phyloP scores from a whole-genome alignment of 2,329 filamentous ascomycete genomes.

The Colletotrichum eleusines region DNA sequence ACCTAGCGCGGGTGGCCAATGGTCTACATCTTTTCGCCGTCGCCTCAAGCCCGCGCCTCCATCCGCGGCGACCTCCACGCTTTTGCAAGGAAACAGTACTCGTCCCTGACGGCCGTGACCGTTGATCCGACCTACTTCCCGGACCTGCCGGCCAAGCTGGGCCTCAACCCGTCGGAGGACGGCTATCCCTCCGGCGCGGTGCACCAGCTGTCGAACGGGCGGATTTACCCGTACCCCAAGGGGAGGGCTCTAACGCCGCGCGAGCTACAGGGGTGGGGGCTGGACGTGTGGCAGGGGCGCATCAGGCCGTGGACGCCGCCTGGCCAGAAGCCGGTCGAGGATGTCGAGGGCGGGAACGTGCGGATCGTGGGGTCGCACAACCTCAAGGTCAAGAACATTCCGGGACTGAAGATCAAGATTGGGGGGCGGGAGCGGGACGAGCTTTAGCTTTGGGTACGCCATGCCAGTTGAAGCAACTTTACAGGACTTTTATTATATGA shows the following conservation, averaged over 20 bases:
- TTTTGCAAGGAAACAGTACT: conserved; percentile 51
- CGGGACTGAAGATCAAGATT: conserved; percentile 46
- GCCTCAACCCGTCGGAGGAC: conserved; percentile 45
- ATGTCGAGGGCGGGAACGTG: conserved; percentile 43
- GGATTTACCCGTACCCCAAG: conserved; percentile 53
- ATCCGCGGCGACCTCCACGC: conserved; percentile 47
- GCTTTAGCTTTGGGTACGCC: conserved; percentile 39
- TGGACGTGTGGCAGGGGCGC: conserved; percentile 54
- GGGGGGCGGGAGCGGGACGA: conserved; percentile 45
- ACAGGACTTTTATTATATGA: conserved; percentile 31
- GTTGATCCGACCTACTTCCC: conserved; percentile 54
- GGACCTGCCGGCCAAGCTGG: conserved; percentile 49
- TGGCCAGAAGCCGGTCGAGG: conserved; percentile 45
- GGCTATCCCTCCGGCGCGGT: conserved; percentile 51
- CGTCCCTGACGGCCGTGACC: conserved; percentile 51
- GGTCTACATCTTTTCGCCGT: conserved; percentile 53
- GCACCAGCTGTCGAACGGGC: conserved; percentile 52
- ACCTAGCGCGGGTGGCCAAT: conserved; percentile 52
- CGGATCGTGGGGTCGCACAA: conserved; percentile 44
- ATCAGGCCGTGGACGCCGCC: conserved; percentile 52
- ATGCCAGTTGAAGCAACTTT: no score
- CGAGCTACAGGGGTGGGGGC: conserved; percentile 51
- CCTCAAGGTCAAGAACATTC: conserved; percentile 45
- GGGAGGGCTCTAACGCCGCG: conserved; percentile 46
- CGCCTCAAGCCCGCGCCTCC: conserved; percentile 46